Base-by-base conservation (phyloP, 495 filamentous ascomycete genomes). In the Penicillium lividum region DNA sequence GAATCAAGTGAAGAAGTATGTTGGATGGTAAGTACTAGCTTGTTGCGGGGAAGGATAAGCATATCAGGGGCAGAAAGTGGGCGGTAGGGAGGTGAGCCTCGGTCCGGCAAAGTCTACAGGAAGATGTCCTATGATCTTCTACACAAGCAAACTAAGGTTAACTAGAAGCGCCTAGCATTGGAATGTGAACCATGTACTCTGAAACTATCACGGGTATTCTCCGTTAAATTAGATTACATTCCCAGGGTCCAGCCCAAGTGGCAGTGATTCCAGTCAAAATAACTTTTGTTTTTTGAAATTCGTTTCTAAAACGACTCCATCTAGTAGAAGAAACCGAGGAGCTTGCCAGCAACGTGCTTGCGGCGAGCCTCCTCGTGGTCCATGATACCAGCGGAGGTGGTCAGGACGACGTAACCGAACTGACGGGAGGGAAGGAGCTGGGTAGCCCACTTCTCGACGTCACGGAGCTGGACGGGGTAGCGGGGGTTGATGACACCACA, bases 371-470 rank as follows among this genome's bases (percentile, higher is more conserved):
- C 94, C 83, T 98, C 94, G 79, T 98, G 94, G 82, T 98, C 94
- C 93, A 98, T 98, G 76, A 98, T 98, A 74, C 94, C 95, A 57
- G 94, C 91, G 54, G 91, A 96, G 78, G 94, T 98, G 73, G 94
- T 98, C 71, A 98, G 88, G 79, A 98, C 92, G 73, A 98, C 91
- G 83, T 89, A 97, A 68, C 94, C 94, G 85, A 98, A 98, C 80
- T 98, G 94, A 96, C 94, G 94, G 57, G 94, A 91, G 59, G 94
- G 94, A 44, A 98, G 84, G 63, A 98, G 90, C 87, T 96, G 95
- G 73, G 93, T 90, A 72, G 97, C 90, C 94, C 94, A 98, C 82
- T 96, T 96, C 88, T 96, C 94, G 73, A 98, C 86, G 73, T 98
- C 95, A 73, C 82, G 82, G 71, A 98, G 91, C 77, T 92, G 92